Percentiles rank a stretch among this genome's conserved stretches.
phyloP scores from a whole-genome alignment of 169 alveolate species.

The Eimeria nieschulzi region DNA sequence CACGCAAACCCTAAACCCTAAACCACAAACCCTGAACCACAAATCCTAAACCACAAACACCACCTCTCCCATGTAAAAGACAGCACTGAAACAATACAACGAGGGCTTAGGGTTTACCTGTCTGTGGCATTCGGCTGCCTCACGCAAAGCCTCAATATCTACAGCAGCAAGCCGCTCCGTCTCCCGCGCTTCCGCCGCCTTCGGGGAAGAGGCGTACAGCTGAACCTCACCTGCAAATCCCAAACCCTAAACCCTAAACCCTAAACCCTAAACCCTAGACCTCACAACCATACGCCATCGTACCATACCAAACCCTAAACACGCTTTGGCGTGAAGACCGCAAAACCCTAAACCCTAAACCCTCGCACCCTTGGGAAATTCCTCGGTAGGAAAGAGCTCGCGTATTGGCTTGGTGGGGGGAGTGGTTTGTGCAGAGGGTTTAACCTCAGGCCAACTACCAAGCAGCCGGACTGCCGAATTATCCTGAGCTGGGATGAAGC shows the following conservation, averaged over 20 bases:
- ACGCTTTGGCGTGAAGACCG: too few relatives aligned
- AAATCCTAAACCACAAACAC: too few relatives aligned
- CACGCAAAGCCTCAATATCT: conserved; percentile 93
- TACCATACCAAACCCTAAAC: neutral
- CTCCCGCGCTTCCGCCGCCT: conserved; percentile 73
- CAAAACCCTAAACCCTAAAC: conserved; percentile 13
- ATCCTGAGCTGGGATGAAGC: conserved; percentile 78
- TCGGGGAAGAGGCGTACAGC: conserved; percentile 12
- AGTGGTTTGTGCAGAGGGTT: conserved; percentile 80
- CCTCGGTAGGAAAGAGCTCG: conserved; percentile 73
- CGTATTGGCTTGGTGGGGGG: conserved; percentile 87
- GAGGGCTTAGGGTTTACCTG: conserved; percentile 85
- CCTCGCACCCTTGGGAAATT: conserved; percentile 79
- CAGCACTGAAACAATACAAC: neutral
- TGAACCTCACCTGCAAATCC: conserved; percentile 15
- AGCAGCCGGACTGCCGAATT: conserved; percentile 80
- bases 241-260: conserved; percentile 16
- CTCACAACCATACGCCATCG: neutral
- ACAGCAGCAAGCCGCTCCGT: conserved; percentile 79
- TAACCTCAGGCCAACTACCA: conserved; percentile 82
- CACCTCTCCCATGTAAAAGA: too few relatives aligned
- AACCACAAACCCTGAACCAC: too few relatives aligned
- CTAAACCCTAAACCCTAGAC: neutral
- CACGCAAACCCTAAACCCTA: neutral
- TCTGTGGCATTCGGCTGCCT: conserved; percentile 99